Evolutionary conservation across 345 rosid species (phyloP).

Genomic region (Sisymbrium altissimum): DNA sequence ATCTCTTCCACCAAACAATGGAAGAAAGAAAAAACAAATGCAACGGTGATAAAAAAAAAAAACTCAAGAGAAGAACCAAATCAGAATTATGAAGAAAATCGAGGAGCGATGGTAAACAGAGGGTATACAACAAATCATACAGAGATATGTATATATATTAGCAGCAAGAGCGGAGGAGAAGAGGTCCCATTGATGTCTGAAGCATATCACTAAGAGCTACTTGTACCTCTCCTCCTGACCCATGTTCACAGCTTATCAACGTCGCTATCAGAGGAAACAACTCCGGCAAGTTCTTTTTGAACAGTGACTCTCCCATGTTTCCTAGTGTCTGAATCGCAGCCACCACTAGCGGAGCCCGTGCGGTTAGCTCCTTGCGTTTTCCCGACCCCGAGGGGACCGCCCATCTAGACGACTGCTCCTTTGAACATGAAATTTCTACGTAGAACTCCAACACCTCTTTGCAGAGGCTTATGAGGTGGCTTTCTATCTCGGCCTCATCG

Average conservation of each 20-base stretch:
- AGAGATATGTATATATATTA: constrained; percentile 20
- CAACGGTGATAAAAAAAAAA: neutral
- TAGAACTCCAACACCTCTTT: constrained; percentile 64
- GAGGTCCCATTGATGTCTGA: constrained; percentile 71
- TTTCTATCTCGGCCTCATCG: constrained; percentile 54
- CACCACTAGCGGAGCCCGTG: constrained; percentile 78
- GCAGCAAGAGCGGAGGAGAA: constrained; percentile 73
- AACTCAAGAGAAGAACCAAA: neutral
- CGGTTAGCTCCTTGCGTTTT: constrained; percentile 69
- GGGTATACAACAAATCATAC: constrained; percentile 28
- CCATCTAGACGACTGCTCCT: constrained; percentile 46
- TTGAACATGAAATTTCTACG: constrained; percentile 48
- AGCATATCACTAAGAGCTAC: constrained; percentile 91
- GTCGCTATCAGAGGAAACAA: constrained; percentile 78
- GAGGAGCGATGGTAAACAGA: neutral
- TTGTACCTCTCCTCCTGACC: constrained; percentile 78
- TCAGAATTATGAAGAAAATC: constrained; percentile 12
- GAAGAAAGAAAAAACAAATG: constrained; percentile 7
- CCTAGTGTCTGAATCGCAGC: constrained; percentile 78
- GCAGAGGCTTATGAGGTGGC: constrained; percentile 60
- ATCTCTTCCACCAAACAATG: constrained; percentile 21
- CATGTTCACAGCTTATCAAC: constrained; percentile 91
- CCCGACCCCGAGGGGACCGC: constrained; percentile 73
- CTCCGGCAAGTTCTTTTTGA: constrained; percentile 60
- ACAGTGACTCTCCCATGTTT: constrained; percentile 66